These are phyloP conservation scores for Bryoglossum gracile DNA, from an alignment of 495 filamentous ascomycete species.

Conservation along the genomic window DNA sequence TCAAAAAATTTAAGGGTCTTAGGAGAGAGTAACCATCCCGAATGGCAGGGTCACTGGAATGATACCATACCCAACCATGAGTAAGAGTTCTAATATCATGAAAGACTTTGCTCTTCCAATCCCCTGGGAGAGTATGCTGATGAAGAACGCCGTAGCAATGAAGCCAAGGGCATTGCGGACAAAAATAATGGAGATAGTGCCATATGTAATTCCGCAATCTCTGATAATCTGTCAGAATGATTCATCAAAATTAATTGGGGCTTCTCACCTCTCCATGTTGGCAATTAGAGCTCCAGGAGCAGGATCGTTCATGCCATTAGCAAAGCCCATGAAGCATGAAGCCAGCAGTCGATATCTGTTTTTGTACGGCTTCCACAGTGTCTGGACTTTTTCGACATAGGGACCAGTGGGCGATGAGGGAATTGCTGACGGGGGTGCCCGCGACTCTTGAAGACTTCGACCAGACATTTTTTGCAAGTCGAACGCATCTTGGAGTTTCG, in stretches of 20 bases:
- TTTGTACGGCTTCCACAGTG: slow-evolving; percentile 43
- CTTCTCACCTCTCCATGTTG: slow-evolving; percentile 48
- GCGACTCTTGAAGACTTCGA: too few relatives aligned
- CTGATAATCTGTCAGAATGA: slow-evolving; percentile 28
- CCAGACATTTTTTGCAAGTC: too few relatives aligned
- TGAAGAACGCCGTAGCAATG: slow-evolving; percentile 58
- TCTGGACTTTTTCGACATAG: slow-evolving; percentile 41
- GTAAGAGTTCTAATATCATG: slow-evolving; percentile 45
- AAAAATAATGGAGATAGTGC: slow-evolving; percentile 70
- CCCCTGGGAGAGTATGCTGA: slow-evolving; percentile 45
- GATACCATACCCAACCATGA: slow-evolving; percentile 48
- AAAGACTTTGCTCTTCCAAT: slow-evolving; percentile 58
- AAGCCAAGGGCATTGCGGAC: slow-evolving; percentile 71
- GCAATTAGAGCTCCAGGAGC: slow-evolving; percentile 68
- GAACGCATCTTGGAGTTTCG: too few relatives aligned
- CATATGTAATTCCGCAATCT: slow-evolving; percentile 62
- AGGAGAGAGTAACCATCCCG: slow-evolving; percentile 47
- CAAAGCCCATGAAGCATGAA: slow-evolving; percentile 44
- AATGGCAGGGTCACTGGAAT: slow-evolving; percentile 61
- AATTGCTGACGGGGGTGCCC: too few relatives aligned
- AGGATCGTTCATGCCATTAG: slow-evolving; percentile 52
- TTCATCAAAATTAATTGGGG: neutral
- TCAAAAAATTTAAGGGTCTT: neutral
- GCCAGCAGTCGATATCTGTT: slow-evolving; percentile 41
- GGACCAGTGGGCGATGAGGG: too few relatives aligned